These are phyloP conservation scores for Sambucus nigra DNA, from an alignment of 129 eudicot genomes.

Conservation along the genomic window DNA sequence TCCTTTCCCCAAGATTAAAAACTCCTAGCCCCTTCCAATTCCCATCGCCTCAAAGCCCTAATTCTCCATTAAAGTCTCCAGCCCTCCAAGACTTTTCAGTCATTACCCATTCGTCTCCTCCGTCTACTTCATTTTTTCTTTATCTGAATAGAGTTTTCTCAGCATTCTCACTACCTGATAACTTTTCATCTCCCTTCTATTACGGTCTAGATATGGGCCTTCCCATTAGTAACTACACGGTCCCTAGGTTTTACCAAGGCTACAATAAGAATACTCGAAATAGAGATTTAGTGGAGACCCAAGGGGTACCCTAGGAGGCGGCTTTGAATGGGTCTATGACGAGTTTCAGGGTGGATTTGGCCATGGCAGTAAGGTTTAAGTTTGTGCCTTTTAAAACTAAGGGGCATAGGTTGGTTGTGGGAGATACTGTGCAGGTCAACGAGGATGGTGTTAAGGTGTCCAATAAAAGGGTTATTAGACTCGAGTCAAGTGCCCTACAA, in stretches of 20 bases:
- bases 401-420: constrained; percentile 23
- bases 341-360: constrained; percentile 26
- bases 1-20: too few relatives aligned
- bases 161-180: too few relatives aligned
- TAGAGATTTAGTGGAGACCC: constrained; percentile 16
- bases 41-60: too few relatives aligned
- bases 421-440: constrained; percentile 22
- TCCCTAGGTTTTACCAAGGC: constrained; percentile 57
- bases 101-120: too few relatives aligned
- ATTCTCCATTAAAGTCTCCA: too few relatives aligned
- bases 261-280: constrained; percentile 39
- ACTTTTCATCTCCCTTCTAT: too few relatives aligned
- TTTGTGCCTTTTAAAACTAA: constrained; percentile 22
- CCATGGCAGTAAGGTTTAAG: constrained; percentile 35
- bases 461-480: constrained; percentile 25
- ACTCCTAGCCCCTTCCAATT: too few relatives aligned
- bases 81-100: too few relatives aligned
- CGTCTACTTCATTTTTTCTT: too few relatives aligned
- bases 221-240: constrained; percentile 32
- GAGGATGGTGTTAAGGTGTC: constrained; percentile 19
- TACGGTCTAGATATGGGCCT: neutral
- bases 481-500: constrained; percentile 32
- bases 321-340: constrained; percentile 18
- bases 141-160: too few relatives aligned
- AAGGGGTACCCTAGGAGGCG: constrained; percentile 29